A percentile compares a stretch with the other conserved stretches of the same genome.
Conservation (phyloP, 345 rosid genomes). For the Viola odorata region DNA sequence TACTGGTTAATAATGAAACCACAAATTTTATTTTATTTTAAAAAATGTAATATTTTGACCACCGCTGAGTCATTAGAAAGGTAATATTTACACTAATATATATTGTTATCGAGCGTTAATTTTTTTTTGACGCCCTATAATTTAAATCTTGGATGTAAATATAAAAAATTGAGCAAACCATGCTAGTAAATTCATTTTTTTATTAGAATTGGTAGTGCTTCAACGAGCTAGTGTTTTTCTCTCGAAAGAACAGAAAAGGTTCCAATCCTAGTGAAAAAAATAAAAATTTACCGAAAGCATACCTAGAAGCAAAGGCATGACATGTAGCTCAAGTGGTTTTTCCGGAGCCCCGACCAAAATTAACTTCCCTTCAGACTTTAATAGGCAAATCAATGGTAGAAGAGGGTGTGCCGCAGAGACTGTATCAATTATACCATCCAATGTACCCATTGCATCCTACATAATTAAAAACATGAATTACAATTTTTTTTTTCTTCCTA, state of each 20-base stretch:
- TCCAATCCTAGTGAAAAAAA: too few relatives aligned
- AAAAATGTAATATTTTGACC: too few relatives aligned
- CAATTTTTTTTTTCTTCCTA: not conserved
- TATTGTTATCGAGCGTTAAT: too few relatives aligned
- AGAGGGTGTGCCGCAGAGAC: conserved; percentile 46
- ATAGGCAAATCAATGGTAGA: conserved; percentile 40
- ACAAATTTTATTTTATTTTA: too few relatives aligned
- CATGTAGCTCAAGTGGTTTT: conserved; percentile 42
- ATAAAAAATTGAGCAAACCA: too few relatives aligned
- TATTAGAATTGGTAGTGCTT: too few relatives aligned
- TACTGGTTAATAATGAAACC: not conserved
- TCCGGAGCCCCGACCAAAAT: conserved; percentile 44
- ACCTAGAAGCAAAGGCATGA: conserved; percentile 35
- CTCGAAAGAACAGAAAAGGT: too few relatives aligned
- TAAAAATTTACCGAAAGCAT: not conserved
- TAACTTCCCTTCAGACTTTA: conserved; percentile 46
- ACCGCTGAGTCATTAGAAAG: too few relatives aligned
- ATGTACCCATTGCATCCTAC: conserved; percentile 8
- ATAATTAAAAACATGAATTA: not conserved
- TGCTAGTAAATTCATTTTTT: too few relatives aligned
- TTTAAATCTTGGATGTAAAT: too few relatives aligned
- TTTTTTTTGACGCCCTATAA: too few relatives aligned
- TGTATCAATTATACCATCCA: conserved; percentile 63
- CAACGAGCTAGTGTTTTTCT: too few relatives aligned
- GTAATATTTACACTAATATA: not conserved